A percentile compares a stretch with the other conserved stretches of the same genome.
Evolutionary conservation across 768 basidiomycete species (phyloP).

Genomic region (Fomitopsis serialis): DNA sequence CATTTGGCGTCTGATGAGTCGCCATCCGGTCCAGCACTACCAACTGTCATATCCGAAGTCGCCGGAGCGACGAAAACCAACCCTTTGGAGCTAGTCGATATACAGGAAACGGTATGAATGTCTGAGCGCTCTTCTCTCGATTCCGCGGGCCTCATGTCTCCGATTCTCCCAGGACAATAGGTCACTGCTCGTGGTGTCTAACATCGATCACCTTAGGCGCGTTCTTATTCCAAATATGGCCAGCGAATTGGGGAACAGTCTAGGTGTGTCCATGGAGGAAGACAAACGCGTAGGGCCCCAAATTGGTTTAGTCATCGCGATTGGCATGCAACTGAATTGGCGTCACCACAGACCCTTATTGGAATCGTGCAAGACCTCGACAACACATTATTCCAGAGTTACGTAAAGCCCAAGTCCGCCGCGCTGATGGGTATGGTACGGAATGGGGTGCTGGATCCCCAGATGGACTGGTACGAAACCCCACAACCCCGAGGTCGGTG

Average conservation of each 20-base stretch:
- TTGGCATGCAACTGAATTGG: background rate
- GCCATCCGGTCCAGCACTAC: conserved; percentile 37
- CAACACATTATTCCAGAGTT: conserved; percentile 84
- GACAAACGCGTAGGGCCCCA: conserved; percentile 57
- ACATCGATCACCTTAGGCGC: conserved; percentile 73
- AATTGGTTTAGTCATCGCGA: background rate
- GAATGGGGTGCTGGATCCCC: conserved; percentile 69
- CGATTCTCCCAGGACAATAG: conserved; percentile 62
- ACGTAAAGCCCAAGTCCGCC: conserved; percentile 77
- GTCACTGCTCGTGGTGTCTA: conserved; percentile 83
- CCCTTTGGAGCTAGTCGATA: conserved; percentile 51
- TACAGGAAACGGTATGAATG: conserved; percentile 51
- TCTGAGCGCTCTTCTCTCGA: conserved; percentile 3
- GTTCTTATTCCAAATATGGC: conserved; percentile 75
- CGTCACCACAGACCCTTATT: conserved; percentile 52
- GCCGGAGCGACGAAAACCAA: conserved; percentile 36
- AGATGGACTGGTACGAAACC: conserved; percentile 93
- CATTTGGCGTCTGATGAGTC: conserved; percentile 72
- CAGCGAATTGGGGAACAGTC: conserved; percentile 69
- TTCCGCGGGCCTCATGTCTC: background rate
- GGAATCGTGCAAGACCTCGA: conserved; percentile 81
- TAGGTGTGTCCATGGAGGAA: conserved; percentile 63
- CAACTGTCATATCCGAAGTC: conserved; percentile 26
- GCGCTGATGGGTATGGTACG: conserved; percentile 62
- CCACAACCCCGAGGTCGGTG: conserved; percentile 79